Base-by-base conservation (phyloP, 441 rosid species). In the Macaranga tanarius region DNA sequence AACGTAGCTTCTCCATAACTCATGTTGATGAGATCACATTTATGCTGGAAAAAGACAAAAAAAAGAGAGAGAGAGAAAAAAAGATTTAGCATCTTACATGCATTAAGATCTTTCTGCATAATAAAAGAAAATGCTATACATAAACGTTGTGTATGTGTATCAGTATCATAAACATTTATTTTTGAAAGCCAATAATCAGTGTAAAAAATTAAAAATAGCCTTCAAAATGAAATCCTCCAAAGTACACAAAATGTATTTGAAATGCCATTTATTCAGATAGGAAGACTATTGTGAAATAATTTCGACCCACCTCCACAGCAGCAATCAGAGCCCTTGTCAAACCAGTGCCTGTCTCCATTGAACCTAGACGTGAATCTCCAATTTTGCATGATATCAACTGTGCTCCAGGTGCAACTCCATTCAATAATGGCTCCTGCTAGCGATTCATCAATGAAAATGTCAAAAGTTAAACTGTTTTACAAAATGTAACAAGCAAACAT, bases 331-430 rank as follows among this genome's bases (percentile, higher is more conserved):
- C 97, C 76, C 97, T 85, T n/a, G 88, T 86, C 86, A 95, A 90
- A 74, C 98, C 98, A 77, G 98, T 93, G 80, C 97, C 98, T 22
- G 99, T 95, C 86, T 92, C 98, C 97, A 93, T 93, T 67, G 97
- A 95, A 67, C 91, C 99, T 79, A 95, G 81, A 76, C 97, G 95
- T 1, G 97, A 79, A 78, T 92, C 99, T 71, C 98, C 98, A 83
- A 95, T 93, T 90, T 95, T 95, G 81, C 98, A 95, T 65, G 99
- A 95, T 85, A 95, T 87, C 74, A 95, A 48, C 40, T 95, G 98
- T 69, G 98, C 98, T 76, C 99, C 98, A 70, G 98, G 98, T 75
- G 99, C 98, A 80, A 95, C 84, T 74, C 99, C 99, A 82, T 92
- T 95, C 80, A 95, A 75, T 76, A 95, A 82, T 61, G 92, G 87